phyloP scores from a whole-genome alignment of 2,329 filamentous ascomycete species.

The Parascedosporium putredinis region DNA sequence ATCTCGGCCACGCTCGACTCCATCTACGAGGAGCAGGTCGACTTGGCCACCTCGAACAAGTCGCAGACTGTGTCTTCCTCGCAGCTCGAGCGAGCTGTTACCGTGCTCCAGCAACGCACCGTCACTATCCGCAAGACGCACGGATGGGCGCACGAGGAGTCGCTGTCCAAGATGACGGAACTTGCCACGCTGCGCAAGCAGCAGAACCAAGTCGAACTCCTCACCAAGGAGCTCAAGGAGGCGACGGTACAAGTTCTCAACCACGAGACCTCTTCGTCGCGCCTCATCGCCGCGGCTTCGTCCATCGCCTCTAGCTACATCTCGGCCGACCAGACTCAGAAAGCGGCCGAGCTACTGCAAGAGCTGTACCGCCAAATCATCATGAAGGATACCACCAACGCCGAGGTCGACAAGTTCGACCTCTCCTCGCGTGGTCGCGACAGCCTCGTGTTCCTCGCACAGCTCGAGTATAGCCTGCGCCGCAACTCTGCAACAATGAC shows the following conservation, averaged over 20 bases:
- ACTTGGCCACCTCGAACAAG: slow-evolving; percentile 13
- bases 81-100: slow-evolving; percentile 20
- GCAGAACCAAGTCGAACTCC: slow-evolving; percentile 20
- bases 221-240: slow-evolving; percentile 22
- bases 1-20: slow-evolving; percentile 23
- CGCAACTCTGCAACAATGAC: slow-evolving; percentile 23
- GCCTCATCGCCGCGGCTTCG: slow-evolving; percentile 22
- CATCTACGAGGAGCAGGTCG: slow-evolving; percentile 25
- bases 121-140: slow-evolving; percentile 19
- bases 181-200: slow-evolving; percentile 23
- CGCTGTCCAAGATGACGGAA: slow-evolving; percentile 24
- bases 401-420: slow-evolving; percentile 19
- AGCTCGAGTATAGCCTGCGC: slow-evolving; percentile 29
- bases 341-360: slow-evolving; percentile 21
- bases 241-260: slow-evolving; percentile 22
- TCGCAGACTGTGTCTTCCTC: slow-evolving; percentile 17
- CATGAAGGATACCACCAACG: slow-evolving; percentile 22
- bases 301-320: slow-evolving; percentile 26
- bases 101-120: slow-evolving; percentile 21
- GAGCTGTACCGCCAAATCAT: slow-evolving; percentile 28
- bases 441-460: slow-evolving; percentile 31
- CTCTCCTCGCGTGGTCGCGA: slow-evolving; percentile 22
- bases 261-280: slow-evolving; percentile 18
- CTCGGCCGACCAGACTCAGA: slow-evolving; percentile 19
- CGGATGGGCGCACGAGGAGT: slow-evolving; percentile 28